Evolutionary conservation across 768 basidiomycete genomes (phyloP).

Genomic region (Trametes villosa): DNA sequence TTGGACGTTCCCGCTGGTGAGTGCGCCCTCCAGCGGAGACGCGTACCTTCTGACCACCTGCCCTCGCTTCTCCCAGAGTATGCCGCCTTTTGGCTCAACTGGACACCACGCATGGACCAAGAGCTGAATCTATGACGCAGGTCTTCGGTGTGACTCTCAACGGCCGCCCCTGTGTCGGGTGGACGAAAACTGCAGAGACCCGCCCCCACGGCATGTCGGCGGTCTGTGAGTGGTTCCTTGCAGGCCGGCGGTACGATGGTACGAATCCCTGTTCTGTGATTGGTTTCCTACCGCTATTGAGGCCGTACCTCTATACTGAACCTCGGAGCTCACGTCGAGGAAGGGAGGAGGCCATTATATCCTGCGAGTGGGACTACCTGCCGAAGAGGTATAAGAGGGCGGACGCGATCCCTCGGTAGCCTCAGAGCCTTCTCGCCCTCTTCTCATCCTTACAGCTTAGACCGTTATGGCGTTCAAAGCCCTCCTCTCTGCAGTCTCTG

Average conservation of each 20-base stretch:
- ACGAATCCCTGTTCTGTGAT: too few species aligned
- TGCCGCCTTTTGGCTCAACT: background rate
- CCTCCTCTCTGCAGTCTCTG: conserved; percentile 19
- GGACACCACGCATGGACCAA: background rate
- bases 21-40: background rate
- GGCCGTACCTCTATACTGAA: background rate
- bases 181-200: too few species aligned
- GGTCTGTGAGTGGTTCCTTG: too few species aligned
- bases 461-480: conserved; percentile 28
- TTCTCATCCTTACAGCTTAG: background rate
- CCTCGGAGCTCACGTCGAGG: background rate
- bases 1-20: background rate
- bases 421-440: background rate
- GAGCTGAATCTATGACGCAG: too few species aligned
- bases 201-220: too few species aligned
- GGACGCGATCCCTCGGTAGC: background rate
- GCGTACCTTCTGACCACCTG: background rate
- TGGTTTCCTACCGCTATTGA: too few species aligned
- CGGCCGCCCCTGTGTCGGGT: too few species aligned
- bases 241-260: too few species aligned
- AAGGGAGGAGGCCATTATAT: too few species aligned
- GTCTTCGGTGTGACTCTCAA: too few species aligned
- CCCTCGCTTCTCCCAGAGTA: background rate
- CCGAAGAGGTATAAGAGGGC: background rate
- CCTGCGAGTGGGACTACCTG: too few species aligned